Base-by-base conservation (phyloP, 73 alveolate genomes). In the Stentor coeruleus region DNA sequence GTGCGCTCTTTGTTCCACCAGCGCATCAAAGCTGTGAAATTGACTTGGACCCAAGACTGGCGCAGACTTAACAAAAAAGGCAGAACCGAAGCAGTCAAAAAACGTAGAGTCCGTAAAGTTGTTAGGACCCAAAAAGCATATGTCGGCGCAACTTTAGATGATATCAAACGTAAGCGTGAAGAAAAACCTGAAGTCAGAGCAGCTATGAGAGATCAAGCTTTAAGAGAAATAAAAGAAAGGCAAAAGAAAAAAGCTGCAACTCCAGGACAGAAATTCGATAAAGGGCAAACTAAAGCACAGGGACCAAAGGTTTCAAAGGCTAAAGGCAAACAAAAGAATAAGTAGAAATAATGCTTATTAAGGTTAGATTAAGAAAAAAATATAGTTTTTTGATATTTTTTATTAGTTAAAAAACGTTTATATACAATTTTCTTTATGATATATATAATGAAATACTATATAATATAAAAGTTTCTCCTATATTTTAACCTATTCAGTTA, bases 31-130 rank as follows among this genome's bases (percentile, higher is more conserved):
- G 85, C 91, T 38, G 88, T 86, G 59, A 77, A 87, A 82, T 59
- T 87, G 82, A 87, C 93, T 73, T 88, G 94, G 94, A 88, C 94
- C 77, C 94, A 87, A 80, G 85, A 84, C 58, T 88, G 94, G 94
- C 57, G 94, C 57, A 83, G 91, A 80, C 74, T 73, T 81, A 84
- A 88, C 82, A 88, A 85, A 82, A 88, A 88, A 82, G 84, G 83
- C 76, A 87, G 84, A 82, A 84, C 59, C 35, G 94, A 87, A 26
- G 90, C 81, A 74, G 59, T 81, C 82, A 35, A 87, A 75, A 88
- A 85, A 85, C 79, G 86, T 59, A 84, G 94, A 80, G 85, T 91
- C 75, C 84, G 58, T 81, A 88, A 84, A 82, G 85, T 91, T 86
- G 81, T 88, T 73, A 49, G 94, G 40, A 84, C 81, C 87, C 90